Evolutionary conservation across 202 grass and related monocot species (phyloP).

Genomic region (Brachypodium distachyon): DNA sequence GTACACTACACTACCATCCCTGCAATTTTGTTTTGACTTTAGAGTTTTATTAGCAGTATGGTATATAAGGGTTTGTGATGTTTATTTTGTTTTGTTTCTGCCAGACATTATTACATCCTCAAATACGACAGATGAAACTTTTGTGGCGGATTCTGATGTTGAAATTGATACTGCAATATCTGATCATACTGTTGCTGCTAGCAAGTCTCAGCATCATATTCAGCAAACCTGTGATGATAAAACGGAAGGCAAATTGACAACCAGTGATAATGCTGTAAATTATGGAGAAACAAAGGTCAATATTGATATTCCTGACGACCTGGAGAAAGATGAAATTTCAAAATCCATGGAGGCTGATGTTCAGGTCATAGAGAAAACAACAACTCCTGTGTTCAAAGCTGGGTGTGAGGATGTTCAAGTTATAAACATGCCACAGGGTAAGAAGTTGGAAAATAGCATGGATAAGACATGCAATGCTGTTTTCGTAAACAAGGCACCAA

Average conservation of each 20-base stretch:
- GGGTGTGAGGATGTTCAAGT: constrained; percentile 29
- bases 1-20: neutral
- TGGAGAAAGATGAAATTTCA: constrained; percentile 11
- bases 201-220: constrained; percentile 26
- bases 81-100: constrained; percentile 9
- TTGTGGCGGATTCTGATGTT: constrained; percentile 75
- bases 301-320: neutral
- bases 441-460: constrained; percentile 37
- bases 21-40: neutral
- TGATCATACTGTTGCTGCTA: constrained; percentile 16
- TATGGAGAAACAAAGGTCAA: constrained; percentile 16
- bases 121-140: constrained; percentile 78
- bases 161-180: constrained; percentile 85
- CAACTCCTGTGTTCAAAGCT: constrained; percentile 19
- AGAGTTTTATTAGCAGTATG: neutral
- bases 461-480: constrained; percentile 44
- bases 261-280: constrained; percentile 16
- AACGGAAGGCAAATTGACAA: constrained; percentile 16
- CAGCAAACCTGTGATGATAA: constrained; percentile 21
- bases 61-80: neutral
- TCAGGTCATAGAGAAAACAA: constrained; percentile 26
- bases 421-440: constrained; percentile 42
- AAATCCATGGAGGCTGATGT: constrained; percentile 25
- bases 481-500: constrained; percentile 13
- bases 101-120: constrained; percentile 77